These are phyloP conservation scores for Capsicum baccatum DNA, from an alignment of 257 asterid species.

Conservation along the genomic window DNA sequence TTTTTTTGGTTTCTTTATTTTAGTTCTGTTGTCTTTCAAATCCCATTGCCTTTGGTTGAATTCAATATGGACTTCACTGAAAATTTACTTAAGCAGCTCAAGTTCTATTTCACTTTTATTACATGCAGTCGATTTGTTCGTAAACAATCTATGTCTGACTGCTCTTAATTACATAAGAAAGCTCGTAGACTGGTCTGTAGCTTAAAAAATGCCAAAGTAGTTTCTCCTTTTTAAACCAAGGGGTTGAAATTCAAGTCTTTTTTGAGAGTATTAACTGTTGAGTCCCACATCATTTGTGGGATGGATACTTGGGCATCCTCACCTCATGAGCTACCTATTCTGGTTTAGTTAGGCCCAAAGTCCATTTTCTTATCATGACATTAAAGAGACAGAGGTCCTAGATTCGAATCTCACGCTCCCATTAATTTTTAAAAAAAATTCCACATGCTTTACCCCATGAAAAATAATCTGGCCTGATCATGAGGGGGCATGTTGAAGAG, in stretches of 20 bases:
- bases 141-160: neutral
- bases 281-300: neutral
- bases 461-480: neutral
- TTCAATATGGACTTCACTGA: constrained; percentile 5
- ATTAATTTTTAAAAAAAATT: neutral
- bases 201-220: neutral
- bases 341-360: neutral
- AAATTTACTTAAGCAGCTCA: constrained; percentile 9
- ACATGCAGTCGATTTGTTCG: neutral
- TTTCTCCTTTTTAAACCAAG: constrained; percentile 14
- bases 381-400: neutral
- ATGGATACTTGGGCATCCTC: constrained; percentile 8
- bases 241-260: neutral
- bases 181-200: constrained; percentile 19
- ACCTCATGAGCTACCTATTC: neutral
- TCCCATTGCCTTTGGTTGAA: neutral
- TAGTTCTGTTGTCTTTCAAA: constrained; percentile 15
- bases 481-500: neutral
- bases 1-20: neutral
- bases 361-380: neutral
- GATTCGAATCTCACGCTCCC: neutral
- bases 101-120: neutral
- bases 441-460: neutral
- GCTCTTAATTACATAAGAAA: constrained; percentile 3
- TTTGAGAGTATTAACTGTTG: neutral